Evolutionary conservation across 306 rosid species (phyloP).

Genomic region (Dryas alaskensis): DNA sequence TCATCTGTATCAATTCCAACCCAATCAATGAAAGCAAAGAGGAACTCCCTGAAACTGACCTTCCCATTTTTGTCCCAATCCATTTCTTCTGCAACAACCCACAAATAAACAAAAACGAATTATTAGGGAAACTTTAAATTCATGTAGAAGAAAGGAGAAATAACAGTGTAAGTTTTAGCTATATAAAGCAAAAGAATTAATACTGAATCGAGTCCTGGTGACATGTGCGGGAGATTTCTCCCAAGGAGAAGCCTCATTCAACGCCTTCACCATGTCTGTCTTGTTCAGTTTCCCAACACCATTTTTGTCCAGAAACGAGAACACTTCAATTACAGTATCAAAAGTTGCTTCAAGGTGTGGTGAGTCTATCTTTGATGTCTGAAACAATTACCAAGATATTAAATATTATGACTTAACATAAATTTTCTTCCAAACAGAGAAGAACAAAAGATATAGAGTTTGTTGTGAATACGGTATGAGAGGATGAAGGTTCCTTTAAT

Average conservation of each 20-base stretch:
- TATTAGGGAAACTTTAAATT: background rate
- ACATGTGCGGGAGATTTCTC: constrained; percentile 79
- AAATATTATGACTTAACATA: constrained; percentile 7
- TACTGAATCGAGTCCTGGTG: constrained; percentile 61
- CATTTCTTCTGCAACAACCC: constrained; percentile 60
- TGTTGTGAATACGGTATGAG: constrained; percentile 40
- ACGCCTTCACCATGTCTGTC: constrained; percentile 65
- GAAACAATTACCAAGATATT: constrained; percentile 30
- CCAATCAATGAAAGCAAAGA: constrained; percentile 82
- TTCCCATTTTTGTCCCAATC: constrained; percentile 83
- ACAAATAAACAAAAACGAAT: background rate
- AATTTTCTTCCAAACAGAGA: constrained; percentile 2
- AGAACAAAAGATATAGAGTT: constrained; percentile 12
- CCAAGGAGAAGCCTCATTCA: constrained; percentile 58
- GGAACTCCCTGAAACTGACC: constrained; percentile 77
- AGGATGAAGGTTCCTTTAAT: constrained; percentile 50
- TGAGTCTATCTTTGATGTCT: constrained; percentile 53
- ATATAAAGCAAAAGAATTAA: constrained; percentile 23
- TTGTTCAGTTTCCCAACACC: constrained; percentile 75
- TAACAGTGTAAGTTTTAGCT: background rate
- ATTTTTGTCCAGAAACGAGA: constrained; percentile 71
- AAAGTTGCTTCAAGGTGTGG: constrained; percentile 66
- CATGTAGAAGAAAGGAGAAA: constrained; percentile 5
- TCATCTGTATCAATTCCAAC: constrained; percentile 75
- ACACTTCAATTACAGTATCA: constrained; percentile 60